Percentiles rank a stretch among this genome's conserved stretches.
Conservation (phyloP, 2,329 filamentous ascomycete species). For the Penicillium sumatraense region DNA sequence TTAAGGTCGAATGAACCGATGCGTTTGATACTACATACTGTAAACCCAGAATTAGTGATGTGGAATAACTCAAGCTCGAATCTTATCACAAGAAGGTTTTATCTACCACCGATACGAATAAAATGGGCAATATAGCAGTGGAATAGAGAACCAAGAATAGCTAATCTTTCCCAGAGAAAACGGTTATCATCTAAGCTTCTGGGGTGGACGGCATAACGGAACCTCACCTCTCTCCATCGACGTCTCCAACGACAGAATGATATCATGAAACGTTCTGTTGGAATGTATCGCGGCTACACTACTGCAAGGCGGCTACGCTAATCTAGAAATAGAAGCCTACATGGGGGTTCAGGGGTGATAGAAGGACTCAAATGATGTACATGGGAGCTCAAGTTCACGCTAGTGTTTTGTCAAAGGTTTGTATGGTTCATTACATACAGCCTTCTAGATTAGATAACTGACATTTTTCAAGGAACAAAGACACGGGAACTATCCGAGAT, state of each 20-base stretch:
- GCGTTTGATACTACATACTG: too few relatives aligned
- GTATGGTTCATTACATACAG: slow-evolving; percentile 1
- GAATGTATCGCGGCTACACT: slow-evolving; percentile 4
- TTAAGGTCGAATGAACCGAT: too few relatives aligned
- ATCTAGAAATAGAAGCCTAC: neutral
- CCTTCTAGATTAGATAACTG: neutral
- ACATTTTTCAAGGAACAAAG: neutral
- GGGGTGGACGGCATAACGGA: neutral
- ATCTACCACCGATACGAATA: neutral
- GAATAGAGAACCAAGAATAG: neutral
- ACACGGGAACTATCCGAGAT: neutral
- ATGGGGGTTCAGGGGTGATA: neutral
- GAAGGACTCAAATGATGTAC: neutral
- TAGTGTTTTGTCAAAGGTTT: neutral
- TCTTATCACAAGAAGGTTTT: neutral
- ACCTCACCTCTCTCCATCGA: neutral
- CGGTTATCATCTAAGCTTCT: neutral
- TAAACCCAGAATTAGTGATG: neutral
- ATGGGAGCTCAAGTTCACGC: neutral
- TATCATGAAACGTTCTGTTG: neutral
- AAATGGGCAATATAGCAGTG: neutral
- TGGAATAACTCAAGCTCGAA: too few relatives aligned
- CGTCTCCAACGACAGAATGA: neutral
- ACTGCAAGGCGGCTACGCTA: slow-evolving; percentile 15
- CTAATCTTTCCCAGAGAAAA: neutral